A percentile compares a stretch with the other conserved stretches of the same genome.
Evolutionary conservation across 139 green algal genomes (phyloP).

Genomic region (Haematococcus lacustris): DNA sequence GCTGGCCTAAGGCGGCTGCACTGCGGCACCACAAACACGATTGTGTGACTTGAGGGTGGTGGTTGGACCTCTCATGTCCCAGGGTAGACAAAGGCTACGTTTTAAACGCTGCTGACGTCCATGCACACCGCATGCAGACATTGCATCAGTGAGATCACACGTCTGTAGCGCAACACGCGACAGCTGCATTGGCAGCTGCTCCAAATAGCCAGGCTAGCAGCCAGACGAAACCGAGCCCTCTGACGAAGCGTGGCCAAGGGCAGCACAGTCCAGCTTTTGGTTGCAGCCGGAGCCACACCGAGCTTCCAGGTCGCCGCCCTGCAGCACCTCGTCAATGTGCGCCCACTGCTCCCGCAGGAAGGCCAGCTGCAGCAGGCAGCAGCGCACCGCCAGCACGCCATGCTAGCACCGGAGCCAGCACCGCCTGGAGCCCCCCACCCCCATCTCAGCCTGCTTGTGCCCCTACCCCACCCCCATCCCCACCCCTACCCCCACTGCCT

Average conservation of each 20-base stretch:
- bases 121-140: neutral
- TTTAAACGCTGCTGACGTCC: neutral
- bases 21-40: too few species aligned
- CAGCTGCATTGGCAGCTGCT: neutral
- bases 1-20: too few species aligned
- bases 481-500: too few species aligned
- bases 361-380: neutral
- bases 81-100: too few species aligned
- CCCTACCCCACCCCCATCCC: too few species aligned
- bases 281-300: slow-evolving; percentile 11
- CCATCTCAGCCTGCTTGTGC: neutral
- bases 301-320: slow-evolving; percentile 4
- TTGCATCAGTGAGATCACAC: neutral
- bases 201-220: too few species aligned
- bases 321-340: slow-evolving; percentile 35
- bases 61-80: too few species aligned
- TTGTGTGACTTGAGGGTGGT: too few species aligned
- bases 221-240: too few species aligned
- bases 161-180: neutral
- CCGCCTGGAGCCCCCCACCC: too few species aligned
- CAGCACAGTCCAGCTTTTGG: slow-evolving; percentile 17
- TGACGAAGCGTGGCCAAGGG: slow-evolving; percentile 16
- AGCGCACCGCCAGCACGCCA: neutral
- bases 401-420: too few species aligned
- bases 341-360: slow-evolving; percentile 42